A percentile compares a stretch with the other conserved stretches of the same genome.
These are phyloP conservation scores for Trifolium fragiferum DNA, from an alignment of 306 rosid species.

Conservation along the genomic window DNA sequence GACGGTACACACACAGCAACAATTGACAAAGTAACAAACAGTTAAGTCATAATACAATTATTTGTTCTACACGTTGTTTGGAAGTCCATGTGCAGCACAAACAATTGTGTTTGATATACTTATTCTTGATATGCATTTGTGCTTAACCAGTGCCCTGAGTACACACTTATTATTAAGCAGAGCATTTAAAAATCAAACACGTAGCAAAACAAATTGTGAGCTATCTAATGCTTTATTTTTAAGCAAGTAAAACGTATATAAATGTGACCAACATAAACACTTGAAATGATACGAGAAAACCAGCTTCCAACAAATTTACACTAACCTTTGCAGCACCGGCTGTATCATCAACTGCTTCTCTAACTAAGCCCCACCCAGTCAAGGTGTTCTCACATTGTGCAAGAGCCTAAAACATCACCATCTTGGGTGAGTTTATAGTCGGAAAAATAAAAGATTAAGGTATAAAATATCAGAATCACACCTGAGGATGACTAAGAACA, in stretches of 20 bases:
- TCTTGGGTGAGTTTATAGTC: slow-evolving; percentile 33
- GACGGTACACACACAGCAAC: not conserved
- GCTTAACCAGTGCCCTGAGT: not conserved
- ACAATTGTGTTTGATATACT: not conserved
- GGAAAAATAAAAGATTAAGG: slow-evolving; percentile 26
- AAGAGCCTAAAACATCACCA: slow-evolving; percentile 76
- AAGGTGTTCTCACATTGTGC: slow-evolving; percentile 96
- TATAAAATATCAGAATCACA: slow-evolving; percentile 31
- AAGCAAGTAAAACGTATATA: not conserved
- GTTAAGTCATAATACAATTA: not conserved
- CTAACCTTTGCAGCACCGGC: slow-evolving; percentile 97
- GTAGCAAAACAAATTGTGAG: not conserved
- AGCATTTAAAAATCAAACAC: slow-evolving; percentile 4
- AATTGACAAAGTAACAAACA: not conserved
- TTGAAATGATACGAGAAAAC: slow-evolving; percentile 29
- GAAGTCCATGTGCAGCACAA: slow-evolving; percentile 3
- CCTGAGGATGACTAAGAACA: slow-evolving; percentile 98
- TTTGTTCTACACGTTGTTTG: not conserved
- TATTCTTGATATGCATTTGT: not conserved
- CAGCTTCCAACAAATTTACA: slow-evolving; percentile 40
- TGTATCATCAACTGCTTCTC: slow-evolving; percentile 92
- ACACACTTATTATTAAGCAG: not conserved
- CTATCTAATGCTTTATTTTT: not conserved
- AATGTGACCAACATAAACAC: slow-evolving; percentile 19
- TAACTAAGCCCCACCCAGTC: slow-evolving; percentile 75